Conservation (phyloP, 805 yeast genomes). For the Ogataea philodendri region DNA sequence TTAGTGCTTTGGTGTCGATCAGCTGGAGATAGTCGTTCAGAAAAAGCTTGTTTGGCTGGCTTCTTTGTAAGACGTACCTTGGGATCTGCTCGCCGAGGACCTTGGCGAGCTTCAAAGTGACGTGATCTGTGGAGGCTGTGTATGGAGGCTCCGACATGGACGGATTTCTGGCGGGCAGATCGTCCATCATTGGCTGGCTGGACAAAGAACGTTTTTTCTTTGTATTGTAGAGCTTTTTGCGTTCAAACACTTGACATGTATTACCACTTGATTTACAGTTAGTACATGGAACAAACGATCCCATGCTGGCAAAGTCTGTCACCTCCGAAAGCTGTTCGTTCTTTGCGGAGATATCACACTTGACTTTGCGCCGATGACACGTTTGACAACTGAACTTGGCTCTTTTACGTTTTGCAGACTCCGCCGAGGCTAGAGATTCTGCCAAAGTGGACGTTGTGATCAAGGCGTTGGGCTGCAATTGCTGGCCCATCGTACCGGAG, state of each 20-base stretch:
- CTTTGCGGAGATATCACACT: conserved; percentile 62
- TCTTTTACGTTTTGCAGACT: conserved; percentile 55
- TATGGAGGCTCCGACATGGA: too few species aligned
- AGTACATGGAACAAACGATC: conserved; percentile 13
- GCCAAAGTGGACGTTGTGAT: too few species aligned
- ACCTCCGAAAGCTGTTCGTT: conserved; percentile 69
- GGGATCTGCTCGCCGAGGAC: too few species aligned
- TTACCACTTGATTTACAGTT: conserved; percentile 15
- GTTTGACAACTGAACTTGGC: conserved; percentile 68
- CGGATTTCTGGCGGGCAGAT: too few species aligned
- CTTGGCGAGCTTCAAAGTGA: too few species aligned
- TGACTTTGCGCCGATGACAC: conserved; percentile 68
- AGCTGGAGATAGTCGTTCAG: conserved; percentile 1
- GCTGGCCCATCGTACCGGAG: too few species aligned
- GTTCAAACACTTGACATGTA: conserved; percentile 14
- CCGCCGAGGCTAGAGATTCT: too few species aligned
- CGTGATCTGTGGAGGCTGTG: too few species aligned
- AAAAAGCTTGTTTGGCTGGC: not conserved
- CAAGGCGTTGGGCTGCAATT: too few species aligned
- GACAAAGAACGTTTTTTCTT: conserved; percentile 10
- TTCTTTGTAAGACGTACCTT: not conserved
- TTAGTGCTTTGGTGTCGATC: conserved; percentile 28
- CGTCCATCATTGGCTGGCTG: not conserved
- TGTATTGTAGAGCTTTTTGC: conserved; percentile 18
- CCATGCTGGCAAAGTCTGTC: too few species aligned